Percentiles rank a stretch among this genome's conserved stretches.
Conservation (phyloP, 306 rosid species). For the Prunus kanzakura region DNA sequence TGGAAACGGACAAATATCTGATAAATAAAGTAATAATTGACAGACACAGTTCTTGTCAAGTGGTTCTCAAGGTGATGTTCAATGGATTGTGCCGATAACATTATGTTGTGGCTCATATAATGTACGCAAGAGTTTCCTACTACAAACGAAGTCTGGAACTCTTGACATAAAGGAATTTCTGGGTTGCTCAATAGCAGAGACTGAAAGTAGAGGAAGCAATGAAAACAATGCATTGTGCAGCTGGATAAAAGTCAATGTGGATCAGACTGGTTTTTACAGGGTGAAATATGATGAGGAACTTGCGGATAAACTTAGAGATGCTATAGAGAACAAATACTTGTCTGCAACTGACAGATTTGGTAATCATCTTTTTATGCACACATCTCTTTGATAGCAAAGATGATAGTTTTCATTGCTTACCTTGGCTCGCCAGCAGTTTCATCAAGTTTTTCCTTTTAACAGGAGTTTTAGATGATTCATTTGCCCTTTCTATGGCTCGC, state of each 20-base stretch:
- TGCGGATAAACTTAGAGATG: conserved; percentile 64
- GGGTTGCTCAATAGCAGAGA: conserved; percentile 27
- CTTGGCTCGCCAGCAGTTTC: not conserved
- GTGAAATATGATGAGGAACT: conserved; percentile 84
- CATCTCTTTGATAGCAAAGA: conserved; percentile 2
- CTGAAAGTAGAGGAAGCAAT: conserved; percentile 20
- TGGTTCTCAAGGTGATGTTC: conserved; percentile 76
- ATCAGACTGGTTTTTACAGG: conserved; percentile 92
- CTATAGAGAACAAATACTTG: conserved; percentile 61
- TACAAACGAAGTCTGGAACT: conserved; percentile 55
- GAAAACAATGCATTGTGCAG: conserved; percentile 22
- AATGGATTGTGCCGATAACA: conserved; percentile 87
- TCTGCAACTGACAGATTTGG: conserved; percentile 87
- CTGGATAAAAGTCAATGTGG: conserved; percentile 91
- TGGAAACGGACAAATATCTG: not conserved
- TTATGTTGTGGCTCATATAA: conserved; percentile 71
- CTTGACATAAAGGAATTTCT: conserved; percentile 49
- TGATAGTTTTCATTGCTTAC: not conserved
- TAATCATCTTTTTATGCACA: conserved; percentile 29
- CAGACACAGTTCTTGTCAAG: conserved; percentile 81
- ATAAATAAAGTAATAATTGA: conserved; percentile 19
- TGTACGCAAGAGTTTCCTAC: conserved; percentile 56
- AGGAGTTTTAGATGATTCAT: conserved; percentile 88
- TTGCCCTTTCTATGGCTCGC: conserved; percentile 79
- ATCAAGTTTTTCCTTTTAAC: conserved; percentile 29